phyloP scores from a whole-genome alignment of 140 eudicot species.

The Cichorium intybus region DNA sequence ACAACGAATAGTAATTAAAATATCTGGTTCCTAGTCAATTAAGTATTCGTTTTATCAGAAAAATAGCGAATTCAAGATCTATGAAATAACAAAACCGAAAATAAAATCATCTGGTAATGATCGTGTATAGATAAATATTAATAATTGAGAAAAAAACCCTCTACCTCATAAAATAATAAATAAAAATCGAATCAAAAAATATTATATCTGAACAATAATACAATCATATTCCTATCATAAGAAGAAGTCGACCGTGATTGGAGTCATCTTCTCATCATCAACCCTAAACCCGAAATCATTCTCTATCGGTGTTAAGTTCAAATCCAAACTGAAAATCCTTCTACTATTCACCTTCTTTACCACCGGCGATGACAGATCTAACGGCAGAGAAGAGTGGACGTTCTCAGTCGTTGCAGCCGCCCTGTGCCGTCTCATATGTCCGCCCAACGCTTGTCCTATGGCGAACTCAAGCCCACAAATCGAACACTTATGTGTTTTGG shows the following conservation, averaged over 20 bases:
- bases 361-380: constrained; percentile 1
- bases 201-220: constrained; percentile 6
- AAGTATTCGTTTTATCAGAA: neutral
- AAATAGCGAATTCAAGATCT: neutral
- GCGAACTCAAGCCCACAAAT: constrained; percentile 60
- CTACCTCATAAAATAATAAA: neutral
- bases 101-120: neutral
- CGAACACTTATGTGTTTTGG: constrained; percentile 57
- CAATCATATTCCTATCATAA: constrained; percentile 24
- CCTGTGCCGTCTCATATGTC: constrained; percentile 68
- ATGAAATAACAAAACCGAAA: neutral
- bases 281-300: constrained; percentile 37
- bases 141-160: neutral
- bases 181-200: neutral
- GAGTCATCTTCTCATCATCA: constrained; percentile 32
- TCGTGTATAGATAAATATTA: neutral
- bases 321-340: constrained; percentile 45
- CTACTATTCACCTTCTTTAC: constrained; percentile 38
- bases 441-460: constrained; percentile 64
- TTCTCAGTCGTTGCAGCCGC: constrained; percentile 24
- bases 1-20: too few species aligned
- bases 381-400: neutral
- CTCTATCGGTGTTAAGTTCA: constrained; percentile 55
- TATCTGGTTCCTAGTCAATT: too few species aligned
- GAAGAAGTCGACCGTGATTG: constrained; percentile 28